A percentile compares a stretch with the other conserved stretches of the same genome.
These are phyloP conservation scores for Globisporangium nunn DNA, from an alignment of 352 stramenopile genomes.

Conservation along the genomic window DNA sequence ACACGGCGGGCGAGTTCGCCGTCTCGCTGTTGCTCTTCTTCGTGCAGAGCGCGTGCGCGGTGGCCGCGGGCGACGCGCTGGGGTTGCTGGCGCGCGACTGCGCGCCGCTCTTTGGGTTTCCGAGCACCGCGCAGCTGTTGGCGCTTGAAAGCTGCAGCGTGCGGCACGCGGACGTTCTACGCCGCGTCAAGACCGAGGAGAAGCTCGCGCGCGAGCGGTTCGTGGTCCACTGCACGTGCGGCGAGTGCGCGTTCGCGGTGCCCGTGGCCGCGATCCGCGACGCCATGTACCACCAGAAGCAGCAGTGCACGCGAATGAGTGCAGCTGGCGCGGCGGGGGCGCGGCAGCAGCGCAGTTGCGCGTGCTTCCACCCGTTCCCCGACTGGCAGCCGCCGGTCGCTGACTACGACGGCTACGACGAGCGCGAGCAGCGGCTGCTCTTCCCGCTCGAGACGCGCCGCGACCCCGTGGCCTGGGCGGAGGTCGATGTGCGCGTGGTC, in stretches of 20 bases:
- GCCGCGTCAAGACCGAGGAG: slow-evolving; percentile 9
- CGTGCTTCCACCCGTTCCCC: slow-evolving; percentile 33
- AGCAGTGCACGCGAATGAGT: slow-evolving; percentile 17
- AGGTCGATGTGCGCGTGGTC: slow-evolving; percentile 21
- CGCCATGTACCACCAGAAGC: slow-evolving; percentile 11
- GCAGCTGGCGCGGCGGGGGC: too few relatives aligned
- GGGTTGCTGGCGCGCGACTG: slow-evolving; percentile 4
- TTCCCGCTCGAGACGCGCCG: slow-evolving; percentile 22
- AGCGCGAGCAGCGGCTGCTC: slow-evolving; percentile 24
- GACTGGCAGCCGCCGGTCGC: not conserved
- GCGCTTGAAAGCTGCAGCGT: slow-evolving; percentile 20
- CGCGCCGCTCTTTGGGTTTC: slow-evolving; percentile 24
- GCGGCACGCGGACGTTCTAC: not conserved
- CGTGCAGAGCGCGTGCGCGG: slow-evolving; percentile 26
- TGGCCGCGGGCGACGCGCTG: slow-evolving; percentile 17
- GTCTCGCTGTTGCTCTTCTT: slow-evolving; percentile 42
- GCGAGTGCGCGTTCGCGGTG: slow-evolving; percentile 28
- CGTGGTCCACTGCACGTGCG: slow-evolving; percentile 36
- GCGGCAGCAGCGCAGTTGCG: slow-evolving; percentile 2
- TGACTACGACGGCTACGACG: slow-evolving; percentile 12
- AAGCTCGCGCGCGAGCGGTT: slow-evolving; percentile 7
- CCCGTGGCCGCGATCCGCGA: slow-evolving; percentile 10
- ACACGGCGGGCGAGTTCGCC: slow-evolving; percentile 21
- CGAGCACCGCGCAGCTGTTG: slow-evolving; percentile 17
- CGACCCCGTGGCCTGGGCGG: slow-evolving; percentile 26